These are phyloP conservation scores for Dryadomyces sulphureus DNA, from an alignment of 2,329 filamentous ascomycete species.

Conservation along the genomic window DNA sequence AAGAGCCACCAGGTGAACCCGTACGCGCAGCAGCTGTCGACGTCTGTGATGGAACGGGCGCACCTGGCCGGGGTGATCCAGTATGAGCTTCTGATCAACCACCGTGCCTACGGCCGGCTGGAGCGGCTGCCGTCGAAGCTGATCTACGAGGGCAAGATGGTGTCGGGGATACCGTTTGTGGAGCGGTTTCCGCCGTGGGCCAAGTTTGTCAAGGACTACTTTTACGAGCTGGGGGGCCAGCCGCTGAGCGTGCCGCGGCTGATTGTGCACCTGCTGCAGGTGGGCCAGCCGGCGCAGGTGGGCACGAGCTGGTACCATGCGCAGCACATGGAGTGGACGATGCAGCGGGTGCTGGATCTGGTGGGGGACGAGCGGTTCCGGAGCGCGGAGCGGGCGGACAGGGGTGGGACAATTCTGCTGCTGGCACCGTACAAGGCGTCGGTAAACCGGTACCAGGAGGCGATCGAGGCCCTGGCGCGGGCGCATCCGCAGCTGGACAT, in stretches of 20 bases:
- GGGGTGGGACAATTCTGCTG: slow-evolving; percentile 25
- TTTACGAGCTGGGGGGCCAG: slow-evolving; percentile 7
- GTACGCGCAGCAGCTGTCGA: slow-evolving; percentile 11
- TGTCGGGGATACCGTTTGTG: slow-evolving; percentile 13
- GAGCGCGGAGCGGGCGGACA: slow-evolving; percentile 12
- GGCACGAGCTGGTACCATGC: slow-evolving; percentile 26
- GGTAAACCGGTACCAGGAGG: slow-evolving; percentile 18
- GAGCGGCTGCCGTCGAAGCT: slow-evolving; percentile 25
- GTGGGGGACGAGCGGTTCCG: slow-evolving; percentile 19
- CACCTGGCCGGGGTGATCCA: slow-evolving; percentile 10
- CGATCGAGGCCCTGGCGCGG: slow-evolving; percentile 13
- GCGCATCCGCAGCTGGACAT: slow-evolving; percentile 12
- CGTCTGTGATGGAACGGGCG: slow-evolving; percentile 16
- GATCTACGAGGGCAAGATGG: slow-evolving; percentile 26
- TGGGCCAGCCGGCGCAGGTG: slow-evolving; percentile 10
- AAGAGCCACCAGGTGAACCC: slow-evolving; percentile 9
- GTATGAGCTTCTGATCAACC: slow-evolving; percentile 16
- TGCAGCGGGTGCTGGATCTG: slow-evolving; percentile 18
- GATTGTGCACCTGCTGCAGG: slow-evolving; percentile 15
- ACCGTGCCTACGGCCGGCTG: slow-evolving; percentile 16
- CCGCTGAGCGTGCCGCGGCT: slow-evolving; percentile 21
- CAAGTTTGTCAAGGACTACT: slow-evolving; percentile 9
- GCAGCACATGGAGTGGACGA: slow-evolving; percentile 22
- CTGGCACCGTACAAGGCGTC: slow-evolving; percentile 28
- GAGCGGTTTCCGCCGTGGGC: slow-evolving; percentile 9